Conservation (phyloP, 2,329 filamentous ascomycete genomes). For the Clonostachys byssicola region DNA sequence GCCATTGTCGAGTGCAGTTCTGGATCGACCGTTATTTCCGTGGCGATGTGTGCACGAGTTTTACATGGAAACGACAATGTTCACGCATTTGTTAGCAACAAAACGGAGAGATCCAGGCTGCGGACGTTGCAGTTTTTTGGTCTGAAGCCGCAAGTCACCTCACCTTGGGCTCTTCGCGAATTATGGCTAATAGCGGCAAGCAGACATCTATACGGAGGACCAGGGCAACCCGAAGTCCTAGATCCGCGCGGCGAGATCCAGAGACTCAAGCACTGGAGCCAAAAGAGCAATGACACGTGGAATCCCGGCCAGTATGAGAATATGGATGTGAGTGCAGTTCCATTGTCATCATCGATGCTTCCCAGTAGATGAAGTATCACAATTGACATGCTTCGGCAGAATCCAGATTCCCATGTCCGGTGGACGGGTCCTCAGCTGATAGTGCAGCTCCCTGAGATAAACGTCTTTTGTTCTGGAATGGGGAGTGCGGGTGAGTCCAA, state of each 20-base stretch:
- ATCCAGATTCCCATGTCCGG: constrained; percentile 47
- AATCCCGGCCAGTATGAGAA: constrained; percentile 11
- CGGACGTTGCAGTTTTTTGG: constrained; percentile 9
- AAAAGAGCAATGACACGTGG: background rate
- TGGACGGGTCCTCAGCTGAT: constrained; percentile 58
- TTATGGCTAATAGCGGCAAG: too few species aligned
- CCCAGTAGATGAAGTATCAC: too few species aligned
- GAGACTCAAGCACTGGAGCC: constrained; percentile 1
- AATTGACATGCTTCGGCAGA: constrained; percentile 18
- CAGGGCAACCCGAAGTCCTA: constrained; percentile 7
- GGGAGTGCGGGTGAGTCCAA: constrained; percentile 42
- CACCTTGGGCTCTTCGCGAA: background rate
- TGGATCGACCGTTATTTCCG: constrained; percentile 57
- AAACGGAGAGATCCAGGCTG: constrained; percentile 16
- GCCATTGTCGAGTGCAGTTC: constrained; percentile 57
- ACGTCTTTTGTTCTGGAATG: constrained; percentile 50
- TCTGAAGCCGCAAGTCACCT: constrained; percentile 2
- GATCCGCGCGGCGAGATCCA: constrained; percentile 8
- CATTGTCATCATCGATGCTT: background rate
- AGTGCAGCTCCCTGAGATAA: constrained; percentile 50
- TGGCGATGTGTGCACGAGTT: constrained; percentile 19
- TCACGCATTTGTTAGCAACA: constrained; percentile 37
- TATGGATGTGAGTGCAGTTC: constrained; percentile 1
- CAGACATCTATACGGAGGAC: constrained; percentile 8
- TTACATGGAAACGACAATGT: constrained; percentile 23